These are phyloP conservation scores for Geotrichum citri-aurantii DNA, from an alignment of 1,139 yeast species.

Conservation along the genomic window DNA sequence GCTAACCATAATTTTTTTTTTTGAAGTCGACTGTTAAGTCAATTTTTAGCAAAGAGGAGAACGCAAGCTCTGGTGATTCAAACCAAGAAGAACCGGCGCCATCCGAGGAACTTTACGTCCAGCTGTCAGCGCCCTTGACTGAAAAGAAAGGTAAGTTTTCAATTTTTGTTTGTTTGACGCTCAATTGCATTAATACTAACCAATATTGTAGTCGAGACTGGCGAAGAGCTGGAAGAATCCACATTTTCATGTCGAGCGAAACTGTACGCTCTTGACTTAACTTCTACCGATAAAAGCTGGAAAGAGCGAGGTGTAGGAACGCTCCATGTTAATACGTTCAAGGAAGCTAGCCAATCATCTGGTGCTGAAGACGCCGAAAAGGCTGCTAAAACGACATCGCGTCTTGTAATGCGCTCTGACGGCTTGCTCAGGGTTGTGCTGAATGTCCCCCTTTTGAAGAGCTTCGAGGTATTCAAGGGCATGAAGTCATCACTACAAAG, in stretches of 20 bases:
- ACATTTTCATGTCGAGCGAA: conserved; percentile 69
- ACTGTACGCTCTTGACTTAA: conserved; percentile 66
- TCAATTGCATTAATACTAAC: no score
- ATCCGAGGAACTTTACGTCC: conserved; percentile 28
- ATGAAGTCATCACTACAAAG: conserved; percentile 74
- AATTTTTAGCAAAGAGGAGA: conserved; percentile 5
- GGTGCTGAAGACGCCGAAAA: not conserved
- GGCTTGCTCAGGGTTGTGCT: conserved; percentile 79
- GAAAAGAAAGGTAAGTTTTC: conserved; percentile 35
- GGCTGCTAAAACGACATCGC: conserved; percentile 35
- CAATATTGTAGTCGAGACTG: conserved; percentile 63
- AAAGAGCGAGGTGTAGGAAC: conserved; percentile 92
- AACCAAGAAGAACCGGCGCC: conserved; percentile 19
- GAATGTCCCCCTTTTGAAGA: conserved; percentile 59
- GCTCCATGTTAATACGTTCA: conserved; percentile 66
- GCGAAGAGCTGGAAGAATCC: conserved; percentile 82
- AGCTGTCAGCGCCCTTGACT: conserved; percentile 27
- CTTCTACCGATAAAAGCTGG: conserved; percentile 73
- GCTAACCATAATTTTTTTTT: conserved; percentile 31
- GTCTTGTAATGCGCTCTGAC: conserved; percentile 87
- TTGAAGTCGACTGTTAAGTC: conserved; percentile 20
- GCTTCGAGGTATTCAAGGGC: conserved; percentile 63
- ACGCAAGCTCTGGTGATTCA: conserved; percentile 17
- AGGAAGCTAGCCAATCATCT: conserved; percentile 11
- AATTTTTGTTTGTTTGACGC: no score